Percentiles rank a stretch among this genome's conserved stretches.
Conservation (phyloP, 2,329 filamentous ascomycete genomes). For the Colletotrichum lini region DNA sequence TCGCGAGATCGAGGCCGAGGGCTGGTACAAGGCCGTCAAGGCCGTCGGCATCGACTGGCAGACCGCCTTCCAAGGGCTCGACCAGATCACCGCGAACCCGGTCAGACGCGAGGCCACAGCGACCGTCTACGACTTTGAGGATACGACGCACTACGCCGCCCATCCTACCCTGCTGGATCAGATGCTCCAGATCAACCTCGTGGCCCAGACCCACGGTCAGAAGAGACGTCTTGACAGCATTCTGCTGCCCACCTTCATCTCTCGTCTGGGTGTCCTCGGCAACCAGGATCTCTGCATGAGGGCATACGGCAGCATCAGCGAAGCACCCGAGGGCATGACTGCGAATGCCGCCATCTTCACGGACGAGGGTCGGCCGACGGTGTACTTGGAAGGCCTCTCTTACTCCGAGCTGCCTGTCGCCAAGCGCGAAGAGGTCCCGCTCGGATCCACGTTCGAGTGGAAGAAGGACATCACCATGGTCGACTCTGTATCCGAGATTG, state of each 20-base stretch:
- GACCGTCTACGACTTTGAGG: constrained; percentile 32
- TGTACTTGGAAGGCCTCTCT: constrained; percentile 24
- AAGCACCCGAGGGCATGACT: neutral
- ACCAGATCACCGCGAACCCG: constrained; percentile 23
- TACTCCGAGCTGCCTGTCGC: constrained; percentile 26
- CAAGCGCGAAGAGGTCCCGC: constrained; percentile 22
- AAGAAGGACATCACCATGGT: constrained; percentile 19
- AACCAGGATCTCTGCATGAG: constrained; percentile 29
- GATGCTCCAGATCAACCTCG: constrained; percentile 30
- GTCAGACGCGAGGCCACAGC: constrained; percentile 18
- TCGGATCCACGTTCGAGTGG: constrained; percentile 34
- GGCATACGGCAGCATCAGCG: constrained; percentile 14
- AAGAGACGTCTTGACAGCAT: constrained; percentile 13
- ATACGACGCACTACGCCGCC: constrained; percentile 26
- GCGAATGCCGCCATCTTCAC: constrained; percentile 30
- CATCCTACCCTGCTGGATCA: constrained; percentile 32
- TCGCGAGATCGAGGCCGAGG: constrained; percentile 9
- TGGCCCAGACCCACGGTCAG: constrained; percentile 22
- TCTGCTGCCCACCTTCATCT: constrained; percentile 27
- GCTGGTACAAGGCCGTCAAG: constrained; percentile 32
- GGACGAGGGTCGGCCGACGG: constrained; percentile 22
- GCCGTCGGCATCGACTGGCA: constrained; percentile 32
- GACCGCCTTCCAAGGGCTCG: constrained; percentile 23
- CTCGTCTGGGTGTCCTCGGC: constrained; percentile 5
- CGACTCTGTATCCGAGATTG: neutral